A percentile compares a stretch with the other conserved stretches of the same genome.
Conservation (phyloP, 331 rosid species). For the Acacia pycnantha region DNA sequence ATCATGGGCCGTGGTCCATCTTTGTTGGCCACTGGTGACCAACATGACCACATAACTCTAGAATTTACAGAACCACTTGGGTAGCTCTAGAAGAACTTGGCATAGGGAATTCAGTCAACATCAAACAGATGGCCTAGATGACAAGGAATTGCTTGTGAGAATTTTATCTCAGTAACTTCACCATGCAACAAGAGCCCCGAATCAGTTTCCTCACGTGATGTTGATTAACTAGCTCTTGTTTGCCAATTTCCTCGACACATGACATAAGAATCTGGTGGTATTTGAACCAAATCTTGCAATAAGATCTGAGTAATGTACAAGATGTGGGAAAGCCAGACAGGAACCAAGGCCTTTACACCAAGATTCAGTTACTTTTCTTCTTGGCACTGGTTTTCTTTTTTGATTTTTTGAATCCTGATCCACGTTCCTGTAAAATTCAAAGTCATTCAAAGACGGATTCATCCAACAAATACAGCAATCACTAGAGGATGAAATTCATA, state of each 20-base stretch:
- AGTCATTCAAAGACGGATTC: constrained; percentile 31
- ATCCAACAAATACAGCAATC: constrained; percentile 12
- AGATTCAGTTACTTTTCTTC: constrained; percentile 43
- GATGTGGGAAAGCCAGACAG: constrained; percentile 3
- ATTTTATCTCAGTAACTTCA: constrained; percentile 12
- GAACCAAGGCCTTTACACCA: constrained; percentile 2
- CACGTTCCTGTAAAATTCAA: constrained; percentile 64
- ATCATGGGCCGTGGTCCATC: background rate
- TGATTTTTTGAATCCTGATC: constrained; percentile 46
- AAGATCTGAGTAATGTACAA: constrained; percentile 29
- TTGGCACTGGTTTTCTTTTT: constrained; percentile 56
- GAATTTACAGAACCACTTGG: constrained; percentile 22
- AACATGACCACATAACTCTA: background rate
- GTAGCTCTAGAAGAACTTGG: constrained; percentile 16
- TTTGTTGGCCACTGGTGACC: background rate
- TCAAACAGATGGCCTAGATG: background rate
- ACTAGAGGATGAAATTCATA: background rate
- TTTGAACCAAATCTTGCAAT: constrained; percentile 7
- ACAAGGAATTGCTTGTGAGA: background rate
- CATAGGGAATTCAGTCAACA: background rate
- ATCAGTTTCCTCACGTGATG: constrained; percentile 7
- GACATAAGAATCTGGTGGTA: background rate
- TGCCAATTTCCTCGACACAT: background rate
- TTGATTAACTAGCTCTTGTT: constrained; percentile 14
- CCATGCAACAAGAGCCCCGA: constrained; percentile 16